phyloP scores from a whole-genome alignment of 805 yeast species.

The Kuraishia hungarica region DNA sequence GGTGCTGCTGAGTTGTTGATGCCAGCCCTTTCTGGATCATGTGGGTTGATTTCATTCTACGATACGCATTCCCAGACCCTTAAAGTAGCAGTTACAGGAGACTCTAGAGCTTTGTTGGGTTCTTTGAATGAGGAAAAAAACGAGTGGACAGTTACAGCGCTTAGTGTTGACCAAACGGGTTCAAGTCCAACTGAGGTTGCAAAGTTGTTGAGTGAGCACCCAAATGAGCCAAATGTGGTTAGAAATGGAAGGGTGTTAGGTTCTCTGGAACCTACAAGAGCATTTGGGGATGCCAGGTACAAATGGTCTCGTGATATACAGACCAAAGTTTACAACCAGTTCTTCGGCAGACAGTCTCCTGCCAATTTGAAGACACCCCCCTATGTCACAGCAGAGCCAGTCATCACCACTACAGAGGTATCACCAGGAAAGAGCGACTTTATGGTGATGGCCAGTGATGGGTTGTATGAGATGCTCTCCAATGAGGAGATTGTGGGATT shows the following conservation, averaged over 20 bases:
- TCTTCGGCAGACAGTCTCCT: slow-evolving; percentile 77
- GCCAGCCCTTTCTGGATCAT: slow-evolving; percentile 94
- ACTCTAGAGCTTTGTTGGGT: slow-evolving; percentile 87
- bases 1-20: slow-evolving; percentile 65
- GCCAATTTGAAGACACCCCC: slow-evolving; percentile 81
- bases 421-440: slow-evolving; percentile 70
- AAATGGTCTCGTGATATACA: slow-evolving; percentile 75
- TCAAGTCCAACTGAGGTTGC: slow-evolving; percentile 82
- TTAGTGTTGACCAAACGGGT: slow-evolving; percentile 91
- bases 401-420: slow-evolving; percentile 72
- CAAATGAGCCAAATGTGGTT: slow-evolving; percentile 78
- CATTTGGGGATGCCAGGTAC: slow-evolving; percentile 95
- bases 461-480: slow-evolving; percentile 82
- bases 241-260: slow-evolving; percentile 89
- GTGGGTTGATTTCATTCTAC: slow-evolving; percentile 82
- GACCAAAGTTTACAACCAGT: slow-evolving; percentile 58
- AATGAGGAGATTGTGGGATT: slow-evolving; percentile 90
- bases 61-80: slow-evolving; percentile 66
- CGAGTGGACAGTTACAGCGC: slow-evolving; percentile 80
- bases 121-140: slow-evolving; percentile 53
- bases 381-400: slow-evolving; percentile 96
- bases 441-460: slow-evolving; percentile 89
- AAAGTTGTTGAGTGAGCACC: slow-evolving; percentile 80
- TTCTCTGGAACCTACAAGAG: slow-evolving; percentile 88
- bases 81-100: slow-evolving; percentile 94